Conservation (phyloP, 2,329 filamentous ascomycete species). For the Trichoderma citrinoviride region DNA sequence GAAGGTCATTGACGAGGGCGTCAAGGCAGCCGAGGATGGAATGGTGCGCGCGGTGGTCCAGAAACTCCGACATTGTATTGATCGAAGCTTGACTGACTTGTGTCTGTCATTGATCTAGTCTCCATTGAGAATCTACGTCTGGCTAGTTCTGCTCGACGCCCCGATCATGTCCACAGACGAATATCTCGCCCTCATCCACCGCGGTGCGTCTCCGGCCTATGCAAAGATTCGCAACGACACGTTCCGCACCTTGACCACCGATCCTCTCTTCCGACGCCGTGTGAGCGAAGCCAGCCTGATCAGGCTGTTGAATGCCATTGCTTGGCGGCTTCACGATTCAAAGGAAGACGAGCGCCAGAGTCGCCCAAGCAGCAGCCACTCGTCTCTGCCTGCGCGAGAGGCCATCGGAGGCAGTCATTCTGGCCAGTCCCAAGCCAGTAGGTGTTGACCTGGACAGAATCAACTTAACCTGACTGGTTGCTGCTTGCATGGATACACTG, state of each 20-base stretch:
- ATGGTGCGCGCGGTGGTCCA: slow-evolving; percentile 57
- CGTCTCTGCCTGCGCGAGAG: slow-evolving; percentile 35
- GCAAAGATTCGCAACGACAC: slow-evolving; percentile 98
- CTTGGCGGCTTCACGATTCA: slow-evolving; percentile 87
- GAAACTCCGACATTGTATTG: neutral
- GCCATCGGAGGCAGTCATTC: slow-evolving; percentile 36
- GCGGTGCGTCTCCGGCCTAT: slow-evolving; percentile 90
- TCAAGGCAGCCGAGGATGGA: slow-evolving; percentile 75
- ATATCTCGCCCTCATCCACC: slow-evolving; percentile 87
- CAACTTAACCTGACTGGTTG: neutral
- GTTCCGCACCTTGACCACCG: slow-evolving; percentile 92
- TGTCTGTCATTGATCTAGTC: slow-evolving; percentile 57
- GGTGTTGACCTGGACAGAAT: slow-evolving; percentile 26
- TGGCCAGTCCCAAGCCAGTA: slow-evolving; percentile 40
- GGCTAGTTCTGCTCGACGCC: slow-evolving; percentile 89
- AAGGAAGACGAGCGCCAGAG: slow-evolving; percentile 50
- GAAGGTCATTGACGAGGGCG: slow-evolving; percentile 71
- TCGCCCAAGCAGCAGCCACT: slow-evolving; percentile 40
- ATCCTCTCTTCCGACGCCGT: slow-evolving; percentile 92
- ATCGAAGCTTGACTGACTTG: neutral
- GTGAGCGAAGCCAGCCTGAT: slow-evolving; percentile 96
- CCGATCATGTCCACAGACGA: slow-evolving; percentile 80
- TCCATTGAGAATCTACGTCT: slow-evolving; percentile 88
- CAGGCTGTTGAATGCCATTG: slow-evolving; percentile 88
- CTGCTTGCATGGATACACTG: neutral